phyloP scores from a whole-genome alignment of 805 yeast species.

The Ogataea saltuana region DNA sequence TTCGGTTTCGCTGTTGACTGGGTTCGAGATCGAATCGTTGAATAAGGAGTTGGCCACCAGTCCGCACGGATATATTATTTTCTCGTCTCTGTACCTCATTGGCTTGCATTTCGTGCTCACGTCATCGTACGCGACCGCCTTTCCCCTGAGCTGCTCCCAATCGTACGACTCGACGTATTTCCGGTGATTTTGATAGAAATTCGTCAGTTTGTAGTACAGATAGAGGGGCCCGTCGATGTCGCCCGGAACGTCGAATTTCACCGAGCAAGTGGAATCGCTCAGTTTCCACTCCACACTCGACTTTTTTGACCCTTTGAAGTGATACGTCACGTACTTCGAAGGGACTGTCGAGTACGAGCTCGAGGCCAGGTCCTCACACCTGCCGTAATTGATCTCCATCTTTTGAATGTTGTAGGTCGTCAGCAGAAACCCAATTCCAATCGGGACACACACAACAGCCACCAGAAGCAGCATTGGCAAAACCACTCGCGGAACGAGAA shows the following conservation, averaged over 20 bases:
- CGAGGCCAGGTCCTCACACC: constrained; percentile 52
- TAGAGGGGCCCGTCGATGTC: constrained; percentile 71
- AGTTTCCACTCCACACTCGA: constrained; percentile 57
- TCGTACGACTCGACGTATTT: constrained; percentile 87
- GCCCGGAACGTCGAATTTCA: constrained; percentile 72
- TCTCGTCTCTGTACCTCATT: constrained; percentile 41
- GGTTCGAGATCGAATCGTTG: constrained; percentile 77
- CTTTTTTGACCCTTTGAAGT: constrained; percentile 51
- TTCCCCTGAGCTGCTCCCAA: constrained; percentile 76
- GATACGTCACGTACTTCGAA: constrained; percentile 52
- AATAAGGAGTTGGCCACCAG: constrained; percentile 89
- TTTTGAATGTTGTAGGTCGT: constrained; percentile 82
- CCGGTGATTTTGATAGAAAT: constrained; percentile 93
- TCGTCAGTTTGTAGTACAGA: constrained; percentile 82
- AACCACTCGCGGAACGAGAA: constrained; percentile 87
- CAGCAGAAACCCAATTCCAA: constrained; percentile 81
- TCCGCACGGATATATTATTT: constrained; percentile 84
- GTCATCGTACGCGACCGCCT: constrained; percentile 54
- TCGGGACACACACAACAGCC: constrained; percentile 82
- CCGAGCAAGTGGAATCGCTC: constrained; percentile 51
- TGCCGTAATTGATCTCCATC: constrained; percentile 70
- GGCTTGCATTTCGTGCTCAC: constrained; percentile 58
- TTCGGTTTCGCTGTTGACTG: constrained; percentile 36
- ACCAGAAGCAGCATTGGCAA: constrained; percentile 76
- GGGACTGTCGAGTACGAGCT: constrained; percentile 55